Base-by-base conservation (phyloP, 179 eudicot genomes). In the Drosera spatulata region DNA sequence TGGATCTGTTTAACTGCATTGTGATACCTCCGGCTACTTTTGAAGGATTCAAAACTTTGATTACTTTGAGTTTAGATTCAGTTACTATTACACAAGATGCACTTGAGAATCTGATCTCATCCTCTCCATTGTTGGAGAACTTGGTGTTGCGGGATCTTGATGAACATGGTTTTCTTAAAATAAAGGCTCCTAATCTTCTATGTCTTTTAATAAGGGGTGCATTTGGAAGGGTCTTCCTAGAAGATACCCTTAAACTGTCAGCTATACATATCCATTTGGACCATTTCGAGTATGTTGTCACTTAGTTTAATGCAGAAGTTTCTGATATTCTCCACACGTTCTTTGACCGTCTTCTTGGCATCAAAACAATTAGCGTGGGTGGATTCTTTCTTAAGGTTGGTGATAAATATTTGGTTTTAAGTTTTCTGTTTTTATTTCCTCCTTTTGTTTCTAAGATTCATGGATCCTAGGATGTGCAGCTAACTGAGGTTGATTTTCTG, bases 1-100 rank as follows among this genome's bases (percentile, higher is more conserved):
- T 82, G 76, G 74, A 66, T 45, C 77, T 80, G n/a, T 14, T 40
- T 56, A 61, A 63, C 60, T 79, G 84, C 58, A 11, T 44, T 9
- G 39, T 79, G 43, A 56, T 40, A 5, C 67, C 68, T 9, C 75
- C 79, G 1, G 48, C 53, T 47, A 56, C 56, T 7, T 82, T 72
- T 57, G 39, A 56, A 49, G 81, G 87, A 48, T 79, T 82, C 60
- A 67, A 15, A 47, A 60, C 62, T 54, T 66, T 74, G 65, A 74
- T 53, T 58, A 69, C 33, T 22, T 22, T 74, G 54, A 71, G 70
- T 66, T 71, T 74, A 53, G 68, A 74, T 64, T 71, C 65, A 61
- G 59, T 74, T 61, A 69, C 74, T 55, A 47, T 70, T 74, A 51
- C 64, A 1, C 74, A 69, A 69, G 59, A 62, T 44, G 68, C 68